Percentiles rank a stretch among this genome's conserved stretches.
Conservation (phyloP, 2,329 filamentous ascomycete genomes). For the Venturia carpophila region DNA sequence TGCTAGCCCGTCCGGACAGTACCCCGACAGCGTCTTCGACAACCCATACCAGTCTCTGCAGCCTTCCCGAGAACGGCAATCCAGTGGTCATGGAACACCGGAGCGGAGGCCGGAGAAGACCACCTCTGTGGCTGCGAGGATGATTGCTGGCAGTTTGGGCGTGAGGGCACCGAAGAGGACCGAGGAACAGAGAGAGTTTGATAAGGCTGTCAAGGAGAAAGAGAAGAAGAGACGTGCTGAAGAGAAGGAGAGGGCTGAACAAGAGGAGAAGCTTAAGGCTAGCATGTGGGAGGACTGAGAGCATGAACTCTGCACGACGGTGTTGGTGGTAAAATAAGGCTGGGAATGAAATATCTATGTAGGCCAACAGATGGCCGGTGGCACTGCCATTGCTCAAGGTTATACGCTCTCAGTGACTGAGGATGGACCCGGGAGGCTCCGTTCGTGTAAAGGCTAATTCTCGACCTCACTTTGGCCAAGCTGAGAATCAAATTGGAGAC, state of each 20-base stretch:
- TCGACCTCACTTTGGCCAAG: background rate
- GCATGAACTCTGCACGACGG: background rate
- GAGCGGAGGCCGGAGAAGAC: conserved; percentile 67
- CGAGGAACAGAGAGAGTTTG: conserved; percentile 82
- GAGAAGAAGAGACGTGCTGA: conserved; percentile 69
- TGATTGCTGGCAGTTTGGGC: conserved; percentile 86
- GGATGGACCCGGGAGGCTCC: background rate
- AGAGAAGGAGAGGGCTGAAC: conserved; percentile 54
- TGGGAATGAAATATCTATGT: background rate
- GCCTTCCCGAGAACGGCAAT: conserved; percentile 10
- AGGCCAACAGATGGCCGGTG: background rate
- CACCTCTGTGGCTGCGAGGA: conserved; percentile 76
- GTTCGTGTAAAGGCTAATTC: background rate
- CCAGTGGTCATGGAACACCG: background rate
- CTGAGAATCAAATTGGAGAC: background rate
- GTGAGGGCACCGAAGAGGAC: conserved; percentile 73
- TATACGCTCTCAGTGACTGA: background rate
- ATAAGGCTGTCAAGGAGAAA: conserved; percentile 72
- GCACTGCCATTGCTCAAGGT: background rate
- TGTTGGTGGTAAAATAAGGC: background rate
- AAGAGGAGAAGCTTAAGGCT: conserved; percentile 61
- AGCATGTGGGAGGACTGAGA: conserved; percentile 74
- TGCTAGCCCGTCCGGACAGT: conserved; percentile 19
- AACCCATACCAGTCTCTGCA: conserved; percentile 16
- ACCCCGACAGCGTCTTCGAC: conserved; percentile 21